These are phyloP conservation scores for Epichloe hybrida DNA, from an alignment of 2,329 filamentous ascomycete species.

Conservation along the genomic window DNA sequence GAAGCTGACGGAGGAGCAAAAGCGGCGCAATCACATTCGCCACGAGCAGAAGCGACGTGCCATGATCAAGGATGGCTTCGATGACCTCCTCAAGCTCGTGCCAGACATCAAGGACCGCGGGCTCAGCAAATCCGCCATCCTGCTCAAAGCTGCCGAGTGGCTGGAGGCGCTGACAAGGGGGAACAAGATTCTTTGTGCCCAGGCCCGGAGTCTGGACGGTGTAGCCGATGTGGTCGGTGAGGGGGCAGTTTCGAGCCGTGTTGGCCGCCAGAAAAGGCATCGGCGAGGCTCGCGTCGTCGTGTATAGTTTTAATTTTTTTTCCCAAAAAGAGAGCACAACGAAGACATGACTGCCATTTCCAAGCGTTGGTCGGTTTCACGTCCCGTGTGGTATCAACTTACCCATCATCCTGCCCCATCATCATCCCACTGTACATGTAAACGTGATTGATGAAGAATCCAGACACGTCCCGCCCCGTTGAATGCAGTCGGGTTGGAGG, in stretches of 20 bases:
- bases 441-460: too few relatives aligned
- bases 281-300: background rate
- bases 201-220: background rate
- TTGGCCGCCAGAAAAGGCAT: background rate
- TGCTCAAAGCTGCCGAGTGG: conserved; percentile 1
- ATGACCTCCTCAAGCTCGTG: background rate
- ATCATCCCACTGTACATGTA: too few relatives aligned
- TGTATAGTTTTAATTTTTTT: background rate
- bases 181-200: background rate
- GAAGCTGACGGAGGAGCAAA: background rate
- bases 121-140: conserved; percentile 2
- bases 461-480: too few relatives aligned
- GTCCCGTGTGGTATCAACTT: too few relatives aligned
- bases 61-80: conserved; percentile 1
- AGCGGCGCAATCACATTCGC: conserved; percentile 2
- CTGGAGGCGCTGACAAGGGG: background rate
- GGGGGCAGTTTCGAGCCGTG: too few relatives aligned
- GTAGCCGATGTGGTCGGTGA: too few relatives aligned
- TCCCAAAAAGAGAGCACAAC: background rate
- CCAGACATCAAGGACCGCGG: background rate
- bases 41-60: conserved; percentile 3
- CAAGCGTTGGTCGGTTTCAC: too few relatives aligned
- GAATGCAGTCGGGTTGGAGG: too few relatives aligned
- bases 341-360: too few relatives aligned
- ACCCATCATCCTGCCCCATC: too few relatives aligned